Evolutionary conservation across 2,329 filamentous ascomycete species (phyloP), one percentile per base, ranked within the genome.

Genomic region (Fusarium sulawesiense): DNA sequence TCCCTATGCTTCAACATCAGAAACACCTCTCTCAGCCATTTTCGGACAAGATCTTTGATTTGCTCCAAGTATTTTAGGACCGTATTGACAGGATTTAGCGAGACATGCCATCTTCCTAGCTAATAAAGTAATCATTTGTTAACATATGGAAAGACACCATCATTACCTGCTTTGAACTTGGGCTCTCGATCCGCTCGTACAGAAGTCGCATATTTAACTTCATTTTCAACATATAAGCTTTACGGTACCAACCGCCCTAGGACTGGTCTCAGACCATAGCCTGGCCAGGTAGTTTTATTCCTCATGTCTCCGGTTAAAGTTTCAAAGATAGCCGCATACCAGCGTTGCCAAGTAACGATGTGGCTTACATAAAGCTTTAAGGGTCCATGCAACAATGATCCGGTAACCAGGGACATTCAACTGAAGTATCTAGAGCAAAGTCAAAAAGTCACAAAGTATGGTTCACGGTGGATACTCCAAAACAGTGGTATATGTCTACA

Each of bases 281-380:
- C 34, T 37, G 18, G 10, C 6, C 6, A n/a, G 34, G 18, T 12
- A 37, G 34, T 37, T 37, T 37, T 18, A n/a, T 37, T 37, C 34
- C 34, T 37, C 34, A 11, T 12, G 34, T 37, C 34, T 37, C 34
- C 18, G 34, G 34, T 37, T 12, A 37, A n/a, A 37, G 34, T 37
- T 34, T 37, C 34, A 37, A 37, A 37, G 34, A 37, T 18, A 37
- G 7, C 34, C 14, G 23, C 18, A 32, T 13, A 14, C 13, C 27
- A 14, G 44, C 23, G 30, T 64, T 42, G 44, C 32, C 62, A 66
- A 46, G 42, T 51, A 23, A 50, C 27, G 20, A 34, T 30, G 18
- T 23, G 23, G 55, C 55, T 61, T 30, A 65, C 37, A 40, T 61
- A 66, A 55, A 29, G n/a, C 13, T 49, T 46, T 53, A 34, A 49